These are phyloP conservation scores for Tubosaeta sp. DNA, from an alignment of 768 basidiomycete genomes.

Conservation along the genomic window DNA sequence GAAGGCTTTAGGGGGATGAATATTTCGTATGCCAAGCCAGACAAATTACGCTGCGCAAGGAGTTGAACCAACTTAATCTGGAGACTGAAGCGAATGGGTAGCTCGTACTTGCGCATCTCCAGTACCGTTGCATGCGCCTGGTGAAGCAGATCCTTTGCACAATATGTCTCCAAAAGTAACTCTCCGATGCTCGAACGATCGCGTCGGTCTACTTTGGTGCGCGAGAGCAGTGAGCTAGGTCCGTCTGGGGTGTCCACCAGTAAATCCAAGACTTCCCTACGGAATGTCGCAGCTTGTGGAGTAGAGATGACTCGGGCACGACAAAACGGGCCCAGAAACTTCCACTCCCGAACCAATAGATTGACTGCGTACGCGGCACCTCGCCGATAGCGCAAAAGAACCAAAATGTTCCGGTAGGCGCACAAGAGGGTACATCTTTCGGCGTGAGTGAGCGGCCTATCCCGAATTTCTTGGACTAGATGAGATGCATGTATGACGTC, in stretches of 20 bases:
- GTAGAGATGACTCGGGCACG: background rate
- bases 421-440: constrained; percentile 20
- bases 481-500: constrained; percentile 33
- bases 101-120: constrained; percentile 35
- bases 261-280: constrained; percentile 23
- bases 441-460: constrained; percentile 14
- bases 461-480: constrained; percentile 24
- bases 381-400: constrained; percentile 32
- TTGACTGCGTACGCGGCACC: constrained; percentile 34
- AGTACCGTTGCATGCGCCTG: constrained; percentile 40
- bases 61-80: constrained; percentile 38
- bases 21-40: constrained; percentile 42
- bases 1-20: constrained; percentile 32
- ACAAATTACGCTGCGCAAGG: constrained; percentile 38
- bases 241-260: constrained; percentile 34
- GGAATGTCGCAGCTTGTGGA: constrained; percentile 25
- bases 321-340: constrained; percentile 24
- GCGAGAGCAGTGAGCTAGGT: constrained; percentile 17
- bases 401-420: constrained; percentile 37
- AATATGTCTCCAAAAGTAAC: constrained; percentile 41
- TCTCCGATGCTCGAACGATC: constrained; percentile 32
- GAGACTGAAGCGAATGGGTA: constrained; percentile 28
- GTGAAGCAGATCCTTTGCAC: constrained; percentile 26
- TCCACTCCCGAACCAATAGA: constrained; percentile 39
- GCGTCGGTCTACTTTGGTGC: constrained; percentile 22